phyloP scores from a whole-genome alignment of 345 rosid genomes.

The Streptanthus diversifolius region DNA sequence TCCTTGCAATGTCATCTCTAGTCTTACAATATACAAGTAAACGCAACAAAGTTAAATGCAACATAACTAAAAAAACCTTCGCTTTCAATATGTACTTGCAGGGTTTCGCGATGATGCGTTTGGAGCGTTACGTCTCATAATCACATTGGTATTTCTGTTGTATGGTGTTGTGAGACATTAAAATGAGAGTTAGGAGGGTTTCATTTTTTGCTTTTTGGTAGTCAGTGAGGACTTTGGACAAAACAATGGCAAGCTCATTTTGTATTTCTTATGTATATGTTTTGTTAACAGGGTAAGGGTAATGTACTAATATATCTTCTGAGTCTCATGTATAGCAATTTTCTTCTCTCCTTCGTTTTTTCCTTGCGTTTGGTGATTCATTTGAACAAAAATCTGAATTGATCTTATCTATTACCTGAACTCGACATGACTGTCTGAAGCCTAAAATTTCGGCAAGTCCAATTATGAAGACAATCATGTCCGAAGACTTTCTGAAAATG shows the following conservation, averaged over 20 bases:
- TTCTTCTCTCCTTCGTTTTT: not conserved
- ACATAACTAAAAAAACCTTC: not conserved
- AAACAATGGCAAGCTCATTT: constrained; percentile 19
- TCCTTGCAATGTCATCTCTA: not conserved
- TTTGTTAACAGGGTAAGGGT: constrained; percentile 20
- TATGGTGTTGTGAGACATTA: constrained; percentile 30
- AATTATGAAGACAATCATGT: not conserved
- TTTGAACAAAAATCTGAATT: not conserved
- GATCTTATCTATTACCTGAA: not conserved
- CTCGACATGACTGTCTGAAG: not conserved
- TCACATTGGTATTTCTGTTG: constrained; percentile 53
- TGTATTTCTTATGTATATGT: constrained; percentile 28
- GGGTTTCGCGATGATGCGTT: constrained; percentile 47
- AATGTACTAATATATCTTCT: constrained; percentile 24
- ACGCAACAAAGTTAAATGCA: not conserved
- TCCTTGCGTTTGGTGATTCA: not conserved
- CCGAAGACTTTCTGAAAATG: not conserved
- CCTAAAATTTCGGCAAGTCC: no score
- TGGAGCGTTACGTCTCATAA: constrained; percentile 48
- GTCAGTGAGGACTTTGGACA: constrained; percentile 29
- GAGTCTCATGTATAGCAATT: constrained; percentile 25
- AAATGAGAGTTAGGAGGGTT: constrained; percentile 21
- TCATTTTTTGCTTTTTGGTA: constrained; percentile 1
- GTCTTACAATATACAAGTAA: not conserved
- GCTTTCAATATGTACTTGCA: constrained; percentile 35